Base-by-base conservation (phyloP, 2,329 filamentous ascomycete genomes). In the Mollisiaceae sp. region DNA sequence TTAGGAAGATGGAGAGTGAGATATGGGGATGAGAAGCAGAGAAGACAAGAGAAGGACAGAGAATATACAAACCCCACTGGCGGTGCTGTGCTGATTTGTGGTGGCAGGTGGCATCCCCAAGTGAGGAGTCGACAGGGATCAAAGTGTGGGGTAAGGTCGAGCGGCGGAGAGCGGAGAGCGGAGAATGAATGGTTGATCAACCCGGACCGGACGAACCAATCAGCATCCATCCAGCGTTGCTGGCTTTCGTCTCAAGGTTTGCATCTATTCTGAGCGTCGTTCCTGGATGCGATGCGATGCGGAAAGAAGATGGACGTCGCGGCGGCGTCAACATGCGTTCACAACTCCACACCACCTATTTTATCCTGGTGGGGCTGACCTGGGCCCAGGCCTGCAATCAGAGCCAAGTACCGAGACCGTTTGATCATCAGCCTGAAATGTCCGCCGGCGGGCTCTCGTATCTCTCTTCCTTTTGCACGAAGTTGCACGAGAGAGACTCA, bases 101-200 rank as follows among this genome's bases (percentile, higher is more conserved):
- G 27, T 32, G 27, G 27, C 24, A n/a, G n/a, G n/a, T n/a, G n/a
- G n/a, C n/a, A n/a, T n/a, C 3, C 27, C 4, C 27, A 56, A 56
- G 52, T 56, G 52, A 56, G 52, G 52, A 56, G 52, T 35, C 35
- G 45, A 56, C 52, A 56, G 52, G 52, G 52, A 38, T 56, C 52
- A 18, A 9, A 56, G 9, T 56, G 52, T 56, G 52, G 52, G 52
- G 52, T 56, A 56, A 36, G 8, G 1, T 12, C 27, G 47, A 18
- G n/a, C 27, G 9, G 52, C 52, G 52, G 52, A 56, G 52, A 56
- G n/a, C n/a, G n/a, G n/a, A n/a, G n/a, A n/a, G n/a, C n/a, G n/a
- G n/a, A n/a, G n/a, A 56, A 36, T 35, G 8, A n/a, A 6, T 32
- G 27, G 27, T 15, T 50, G 22, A 22, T 27, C 45, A 50, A 50